phyloP scores from a whole-genome alignment of 768 basidiomycete genomes.

The Kondoa malvinella region DNA sequence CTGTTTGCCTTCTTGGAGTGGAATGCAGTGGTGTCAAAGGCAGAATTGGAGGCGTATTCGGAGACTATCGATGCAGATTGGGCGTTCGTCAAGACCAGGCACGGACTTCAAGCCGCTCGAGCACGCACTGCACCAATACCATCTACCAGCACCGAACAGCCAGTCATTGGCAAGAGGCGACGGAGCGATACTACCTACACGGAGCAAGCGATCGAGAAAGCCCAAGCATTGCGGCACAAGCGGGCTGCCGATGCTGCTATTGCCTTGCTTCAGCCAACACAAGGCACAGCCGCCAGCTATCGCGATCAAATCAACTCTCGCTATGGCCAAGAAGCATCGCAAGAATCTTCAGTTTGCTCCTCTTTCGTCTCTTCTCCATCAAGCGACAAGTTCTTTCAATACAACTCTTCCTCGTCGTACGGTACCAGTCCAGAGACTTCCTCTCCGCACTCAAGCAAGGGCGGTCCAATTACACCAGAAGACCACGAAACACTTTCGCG shows the following conservation, averaged over 20 bases:
- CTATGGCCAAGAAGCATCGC: neutral
- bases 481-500: neutral
- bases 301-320: neutral
- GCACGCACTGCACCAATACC: neutral
- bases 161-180: neutral
- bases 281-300: neutral
- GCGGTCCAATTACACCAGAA: neutral
- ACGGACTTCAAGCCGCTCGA: neutral
- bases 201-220: conserved; percentile 4
- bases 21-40: conserved; percentile 27
- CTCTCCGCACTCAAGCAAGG: neutral
- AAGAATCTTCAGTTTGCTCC: neutral
- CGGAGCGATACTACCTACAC: neutral
- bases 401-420: neutral
- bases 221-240: conserved; percentile 23
- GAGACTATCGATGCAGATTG: conserved; percentile 7
- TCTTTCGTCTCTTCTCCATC: neutral
- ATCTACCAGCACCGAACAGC: neutral
- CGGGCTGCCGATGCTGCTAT: conserved; percentile 25
- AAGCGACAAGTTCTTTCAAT: neutral
- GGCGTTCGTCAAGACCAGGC: neutral
- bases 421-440: neutral
- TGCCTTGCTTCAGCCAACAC: conserved; percentile 20
- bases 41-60: conserved; percentile 22
- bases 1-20: conserved; percentile 64